These are phyloP conservation scores for Pseudocercospora fuligena DNA, from an alignment of 2,329 filamentous ascomycete species.

Conservation along the genomic window DNA sequence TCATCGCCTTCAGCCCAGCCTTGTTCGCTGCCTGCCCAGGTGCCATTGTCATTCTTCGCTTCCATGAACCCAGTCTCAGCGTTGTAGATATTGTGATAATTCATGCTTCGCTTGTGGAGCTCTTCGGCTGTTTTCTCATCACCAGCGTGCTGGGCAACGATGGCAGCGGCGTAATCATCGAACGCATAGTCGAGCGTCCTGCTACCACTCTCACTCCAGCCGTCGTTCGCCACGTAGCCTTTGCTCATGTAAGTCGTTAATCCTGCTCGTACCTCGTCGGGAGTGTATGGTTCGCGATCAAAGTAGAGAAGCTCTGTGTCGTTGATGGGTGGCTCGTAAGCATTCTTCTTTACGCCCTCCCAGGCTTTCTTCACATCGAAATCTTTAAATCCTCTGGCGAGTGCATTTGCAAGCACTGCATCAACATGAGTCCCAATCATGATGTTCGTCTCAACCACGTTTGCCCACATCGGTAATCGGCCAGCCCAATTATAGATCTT, in stretches of 20 bases:
- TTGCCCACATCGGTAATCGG: constrained; percentile 56
- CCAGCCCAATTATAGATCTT: constrained; percentile 55
- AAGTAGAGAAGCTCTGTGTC: constrained; percentile 54
- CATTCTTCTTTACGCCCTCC: constrained; percentile 52
- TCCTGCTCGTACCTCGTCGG: constrained; percentile 53
- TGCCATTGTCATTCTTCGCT: constrained; percentile 53
- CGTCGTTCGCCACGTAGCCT: constrained; percentile 55
- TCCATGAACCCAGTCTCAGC: constrained; percentile 53
- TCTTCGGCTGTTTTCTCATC: constrained; percentile 39
- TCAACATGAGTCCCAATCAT: constrained; percentile 58
- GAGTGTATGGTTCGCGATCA: constrained; percentile 53
- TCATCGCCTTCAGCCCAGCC: constrained; percentile 58
- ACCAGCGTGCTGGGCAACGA: constrained; percentile 47
- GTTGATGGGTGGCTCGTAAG: constrained; percentile 50
- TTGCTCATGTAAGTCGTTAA: constrained; percentile 51
- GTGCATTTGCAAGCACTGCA: constrained; percentile 54
- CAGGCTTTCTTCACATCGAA: constrained; percentile 53
- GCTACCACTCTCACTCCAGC: constrained; percentile 54
- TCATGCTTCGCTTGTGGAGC: constrained; percentile 46
- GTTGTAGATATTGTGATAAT: constrained; percentile 52
- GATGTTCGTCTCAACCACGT: constrained; percentile 57
- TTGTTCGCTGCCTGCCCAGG: constrained; percentile 50
- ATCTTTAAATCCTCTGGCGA: constrained; percentile 48
- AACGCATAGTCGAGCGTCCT: constrained; percentile 56
- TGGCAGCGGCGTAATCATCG: constrained; percentile 52